Conservation (phyloP, 1,139 yeast species). For the Pichia inconspicua region DNA sequence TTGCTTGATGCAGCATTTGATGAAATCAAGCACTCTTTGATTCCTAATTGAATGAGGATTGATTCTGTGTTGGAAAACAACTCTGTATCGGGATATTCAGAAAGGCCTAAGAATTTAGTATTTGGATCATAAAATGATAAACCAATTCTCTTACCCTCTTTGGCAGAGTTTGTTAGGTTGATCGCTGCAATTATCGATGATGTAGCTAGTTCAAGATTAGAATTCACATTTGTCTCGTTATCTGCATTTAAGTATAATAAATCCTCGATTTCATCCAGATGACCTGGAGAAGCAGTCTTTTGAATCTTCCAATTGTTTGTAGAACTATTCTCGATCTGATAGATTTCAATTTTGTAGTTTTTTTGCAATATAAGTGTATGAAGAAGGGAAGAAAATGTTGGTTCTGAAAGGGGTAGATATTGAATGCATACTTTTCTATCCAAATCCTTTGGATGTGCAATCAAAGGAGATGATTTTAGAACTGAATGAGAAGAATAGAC, state of each 20-base stretch:
- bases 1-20: conserved; percentile 31
- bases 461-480: conserved; percentile 45
- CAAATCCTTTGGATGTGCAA: conserved; percentile 27
- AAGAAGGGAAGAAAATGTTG: conserved; percentile 61
- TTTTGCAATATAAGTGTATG: conserved; percentile 59
- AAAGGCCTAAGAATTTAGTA: conserved; percentile 54
- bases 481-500: conserved; percentile 80
- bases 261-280: conserved; percentile 73
- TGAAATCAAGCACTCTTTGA: conserved; percentile 72
- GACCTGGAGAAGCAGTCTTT: conserved; percentile 82
- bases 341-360: conserved; percentile 75
- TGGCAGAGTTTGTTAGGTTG: conserved; percentile 39
- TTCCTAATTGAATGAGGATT: conserved; percentile 77
- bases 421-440: conserved; percentile 29
- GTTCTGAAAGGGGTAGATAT: conserved; percentile 71
- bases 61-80: conserved; percentile 80
- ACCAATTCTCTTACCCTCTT: conserved; percentile 54
- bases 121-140: conserved; percentile 75
- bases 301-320: conserved; percentile 43
- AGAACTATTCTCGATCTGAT: conserved; percentile 32
- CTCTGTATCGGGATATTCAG: conserved; percentile 84
- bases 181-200: conserved; percentile 72
- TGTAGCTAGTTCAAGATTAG: conserved; percentile 40
- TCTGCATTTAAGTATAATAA: conserved; percentile 24
- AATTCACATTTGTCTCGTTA: conserved; percentile 27